phyloP scores from a whole-genome alignment of 306 rosid genomes.

The Abrus pulchellus region DNA sequence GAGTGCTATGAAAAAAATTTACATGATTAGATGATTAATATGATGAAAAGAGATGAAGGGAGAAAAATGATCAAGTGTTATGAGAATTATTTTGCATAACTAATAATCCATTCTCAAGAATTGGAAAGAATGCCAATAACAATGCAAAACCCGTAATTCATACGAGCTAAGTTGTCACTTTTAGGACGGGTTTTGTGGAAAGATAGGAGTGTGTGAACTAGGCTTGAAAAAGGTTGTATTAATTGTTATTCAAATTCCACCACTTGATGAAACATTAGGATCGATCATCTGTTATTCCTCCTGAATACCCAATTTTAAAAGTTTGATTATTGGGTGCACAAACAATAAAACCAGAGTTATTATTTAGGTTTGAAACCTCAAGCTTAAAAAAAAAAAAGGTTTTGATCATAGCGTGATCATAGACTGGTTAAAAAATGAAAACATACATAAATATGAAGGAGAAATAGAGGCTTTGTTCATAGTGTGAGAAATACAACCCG shows the following conservation, averaged over 20 bases:
- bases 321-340: background rate
- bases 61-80: no score
- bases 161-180: background rate
- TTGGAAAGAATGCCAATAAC: constrained; percentile 4
- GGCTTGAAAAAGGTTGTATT: background rate
- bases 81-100: no score
- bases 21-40: no score
- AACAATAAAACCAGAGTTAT: background rate
- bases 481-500: background rate
- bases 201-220: no score
- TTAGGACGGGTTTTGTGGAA: background rate
- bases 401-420: background rate
- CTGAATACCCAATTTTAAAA: background rate
- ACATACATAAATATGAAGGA: background rate
- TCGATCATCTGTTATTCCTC: background rate
- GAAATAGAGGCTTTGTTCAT: background rate
- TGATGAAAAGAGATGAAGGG: no score
- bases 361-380: background rate
- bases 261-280: background rate
- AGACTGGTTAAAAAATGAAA: background rate
- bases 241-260: background rate
- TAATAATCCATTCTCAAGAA: background rate
- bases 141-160: background rate
- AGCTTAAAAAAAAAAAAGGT: background rate
- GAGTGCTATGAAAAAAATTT: no score